Evolutionary conservation across 129 eudicot species (phyloP), one percentile per base, ranked within the genome.

Genomic region (Flaveria robusta): DNA sequence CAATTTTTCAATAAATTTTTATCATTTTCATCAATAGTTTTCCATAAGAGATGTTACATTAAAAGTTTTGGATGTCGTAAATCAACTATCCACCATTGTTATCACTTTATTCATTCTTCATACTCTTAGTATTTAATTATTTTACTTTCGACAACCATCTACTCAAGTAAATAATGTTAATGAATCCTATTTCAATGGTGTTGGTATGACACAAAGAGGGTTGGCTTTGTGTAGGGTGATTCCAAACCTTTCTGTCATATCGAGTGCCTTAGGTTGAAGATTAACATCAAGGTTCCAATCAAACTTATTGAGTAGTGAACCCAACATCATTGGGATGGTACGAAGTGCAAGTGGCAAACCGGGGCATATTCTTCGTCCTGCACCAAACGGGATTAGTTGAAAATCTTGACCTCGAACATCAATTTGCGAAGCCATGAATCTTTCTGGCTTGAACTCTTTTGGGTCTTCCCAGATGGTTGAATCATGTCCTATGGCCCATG

Each of bases 331-430:
- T 3, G 56, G 81, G 56, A 81, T 9, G 67, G 70, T 75, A 24
- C 85, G 76, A 1, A 5, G 65, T 62, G 85, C 85, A 2, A 81
- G 77, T 11, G 85, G 77, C 66, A 81, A 75, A 24, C 85, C 85
- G 0, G 85, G 81, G 49, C 85, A 81, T 50, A 81, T 76, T 70
- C 81, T 70, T 24, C 85, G 63, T 20, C 81, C 85, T 4, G 69
- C 85, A 69, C 85, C 85, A 70, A 81, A 81, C 1, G 81, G 81
- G 3, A 81, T 62, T n/a, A 81, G 69, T 47, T 70, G 74, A 63
- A 81, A 76, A 42, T 81, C 81, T 14, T 29, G 66, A 19, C 85
- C 81, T 14, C 60, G 59, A 0, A 76, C 74, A 70, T 76, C 85
- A 69, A 59, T 18, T 0, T 34, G 1, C 1, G 41, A 69, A n/a